phyloP scores from a whole-genome alignment of 2,329 filamentous ascomycete species.

The Neofusicoccum ribis region DNA sequence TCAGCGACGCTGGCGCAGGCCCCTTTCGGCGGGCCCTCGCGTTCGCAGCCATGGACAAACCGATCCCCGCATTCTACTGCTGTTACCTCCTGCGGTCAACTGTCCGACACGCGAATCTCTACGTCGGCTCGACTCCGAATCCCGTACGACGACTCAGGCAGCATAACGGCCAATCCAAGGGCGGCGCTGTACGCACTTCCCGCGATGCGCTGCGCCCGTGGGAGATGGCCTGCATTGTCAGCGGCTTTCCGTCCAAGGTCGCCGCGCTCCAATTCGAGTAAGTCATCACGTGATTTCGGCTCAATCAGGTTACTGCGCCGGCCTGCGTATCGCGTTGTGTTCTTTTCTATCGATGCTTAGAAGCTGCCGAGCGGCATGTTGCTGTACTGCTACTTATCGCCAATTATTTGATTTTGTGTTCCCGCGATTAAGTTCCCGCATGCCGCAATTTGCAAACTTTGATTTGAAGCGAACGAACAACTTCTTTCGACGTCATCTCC shows the following conservation, averaged over 20 bases:
- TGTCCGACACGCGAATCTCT: slow-evolving; percentile 64
- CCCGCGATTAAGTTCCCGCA: background rate
- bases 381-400: background rate
- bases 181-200: slow-evolving; percentile 78
- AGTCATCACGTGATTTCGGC: slow-evolving; percentile 34
- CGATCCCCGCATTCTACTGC: slow-evolving; percentile 85
- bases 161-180: slow-evolving; percentile 82
- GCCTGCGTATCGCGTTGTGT: too few species aligned
- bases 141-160: slow-evolving; percentile 81
- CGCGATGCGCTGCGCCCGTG: slow-evolving; percentile 72
- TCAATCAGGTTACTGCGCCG: too few species aligned
- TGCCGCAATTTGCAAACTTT: background rate
- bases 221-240: slow-evolving; percentile 76
- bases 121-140: slow-evolving; percentile 90
- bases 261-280: slow-evolving; percentile 94
- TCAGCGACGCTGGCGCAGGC: background rate
- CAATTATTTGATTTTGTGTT: background rate
- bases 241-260: slow-evolving; percentile 83
- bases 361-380: background rate
- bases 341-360: too few species aligned
- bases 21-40: background rate
- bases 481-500: background rate
- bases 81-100: slow-evolving; percentile 91
- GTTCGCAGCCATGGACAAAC: slow-evolving; percentile 43
- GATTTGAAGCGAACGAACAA: background rate